Percentiles rank a stretch among this genome's conserved stretches.
phyloP scores from a whole-genome alignment of 345 rosid genomes.

The Mangifera indica region DNA sequence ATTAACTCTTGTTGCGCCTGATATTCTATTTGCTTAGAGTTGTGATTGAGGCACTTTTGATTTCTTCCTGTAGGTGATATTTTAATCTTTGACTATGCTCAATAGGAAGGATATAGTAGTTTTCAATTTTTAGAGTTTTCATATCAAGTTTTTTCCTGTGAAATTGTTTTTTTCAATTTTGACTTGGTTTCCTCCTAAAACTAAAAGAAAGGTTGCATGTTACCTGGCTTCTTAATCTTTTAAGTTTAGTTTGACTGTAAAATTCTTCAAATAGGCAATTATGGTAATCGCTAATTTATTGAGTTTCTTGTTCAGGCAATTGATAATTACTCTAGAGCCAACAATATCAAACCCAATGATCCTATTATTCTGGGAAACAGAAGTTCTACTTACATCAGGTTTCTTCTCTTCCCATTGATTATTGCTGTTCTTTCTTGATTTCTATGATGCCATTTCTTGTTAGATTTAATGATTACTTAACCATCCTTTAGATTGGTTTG shows the following conservation, averaged over 20 bases:
- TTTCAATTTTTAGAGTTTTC: too few relatives aligned
- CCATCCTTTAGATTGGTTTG: neutral
- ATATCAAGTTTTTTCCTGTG: too few relatives aligned
- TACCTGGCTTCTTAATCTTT: neutral
- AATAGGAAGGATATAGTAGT: too few relatives aligned
- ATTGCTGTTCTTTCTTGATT: neutral
- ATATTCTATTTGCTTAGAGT: neutral
- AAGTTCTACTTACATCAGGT: constrained; percentile 84
- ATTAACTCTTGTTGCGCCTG: neutral
- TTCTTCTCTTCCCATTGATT: constrained; percentile 9
- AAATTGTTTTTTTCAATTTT: neutral
- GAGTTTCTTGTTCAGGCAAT: constrained; percentile 51
- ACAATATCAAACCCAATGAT: constrained; percentile 64
- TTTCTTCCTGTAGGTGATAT: neutral
- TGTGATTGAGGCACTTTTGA: neutral
- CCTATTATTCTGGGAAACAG: constrained; percentile 79
- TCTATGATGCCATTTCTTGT: constrained; percentile 11
- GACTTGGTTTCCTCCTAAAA: neutral
- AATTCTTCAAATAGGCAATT: neutral
- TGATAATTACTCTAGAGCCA: constrained; percentile 71
- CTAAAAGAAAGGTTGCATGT: neutral
- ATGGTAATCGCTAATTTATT: constrained; percentile 18
- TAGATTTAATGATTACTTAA: constrained; percentile 7
- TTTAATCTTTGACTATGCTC: neutral
- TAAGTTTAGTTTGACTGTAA: constrained; percentile 4